Conservation (phyloP, 2,329 filamentous ascomycete genomes). For the Chaetomium globosum region DNA sequence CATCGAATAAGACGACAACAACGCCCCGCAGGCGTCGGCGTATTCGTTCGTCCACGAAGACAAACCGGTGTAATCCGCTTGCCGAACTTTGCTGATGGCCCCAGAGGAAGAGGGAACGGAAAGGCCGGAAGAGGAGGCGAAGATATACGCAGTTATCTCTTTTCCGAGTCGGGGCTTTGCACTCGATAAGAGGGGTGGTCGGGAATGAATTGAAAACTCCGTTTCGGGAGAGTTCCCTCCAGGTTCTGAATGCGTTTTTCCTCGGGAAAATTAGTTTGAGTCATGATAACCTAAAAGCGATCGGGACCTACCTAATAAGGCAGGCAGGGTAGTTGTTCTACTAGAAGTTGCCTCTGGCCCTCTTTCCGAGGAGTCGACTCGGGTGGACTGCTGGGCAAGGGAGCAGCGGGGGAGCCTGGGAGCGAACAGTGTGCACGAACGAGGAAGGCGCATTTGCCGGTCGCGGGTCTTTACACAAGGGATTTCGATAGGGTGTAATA, state of each 20-base stretch:
- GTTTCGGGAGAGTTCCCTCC: neutral
- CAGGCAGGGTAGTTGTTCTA: neutral
- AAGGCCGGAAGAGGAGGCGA: neutral
- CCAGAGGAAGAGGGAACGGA: neutral
- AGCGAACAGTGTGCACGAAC: neutral
- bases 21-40: neutral
- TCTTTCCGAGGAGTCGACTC: neutral
- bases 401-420: no score
- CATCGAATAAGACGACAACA: constrained; percentile 12
- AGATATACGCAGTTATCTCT: neutral
- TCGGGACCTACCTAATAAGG: no score
- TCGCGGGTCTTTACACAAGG: neutral
- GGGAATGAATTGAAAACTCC: neutral
- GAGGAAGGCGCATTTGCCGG: neutral
- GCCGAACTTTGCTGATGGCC: neutral
- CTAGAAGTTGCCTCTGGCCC: neutral
- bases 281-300: neutral
- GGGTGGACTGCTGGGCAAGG: neutral
- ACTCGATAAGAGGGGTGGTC: neutral
- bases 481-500: neutral
- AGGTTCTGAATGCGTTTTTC: neutral
- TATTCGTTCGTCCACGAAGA: neutral
- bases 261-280: constrained; percentile 1
- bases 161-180: neutral
- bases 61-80: constrained; percentile 1